Evolutionary conservation across 2,329 filamentous ascomycete genomes (phyloP).

Genomic region (Talaromyces sp.): DNA sequence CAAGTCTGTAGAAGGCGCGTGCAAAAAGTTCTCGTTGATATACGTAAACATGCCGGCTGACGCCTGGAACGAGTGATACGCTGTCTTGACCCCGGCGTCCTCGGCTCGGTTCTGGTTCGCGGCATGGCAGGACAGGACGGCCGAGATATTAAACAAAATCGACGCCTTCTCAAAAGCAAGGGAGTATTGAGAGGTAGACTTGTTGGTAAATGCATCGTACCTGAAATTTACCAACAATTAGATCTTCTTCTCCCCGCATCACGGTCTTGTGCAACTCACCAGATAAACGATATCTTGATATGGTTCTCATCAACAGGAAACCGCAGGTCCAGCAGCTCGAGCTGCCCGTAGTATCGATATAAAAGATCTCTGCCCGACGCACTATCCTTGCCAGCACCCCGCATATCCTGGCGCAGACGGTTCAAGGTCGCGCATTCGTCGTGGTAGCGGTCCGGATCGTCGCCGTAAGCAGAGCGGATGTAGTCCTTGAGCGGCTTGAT

Average conservation of each 20-base stretch:
- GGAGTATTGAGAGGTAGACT: conserved; percentile 93
- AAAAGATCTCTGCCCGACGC: conserved; percentile 87
- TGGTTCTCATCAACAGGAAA: conserved; percentile 98
- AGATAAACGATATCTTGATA: conserved; percentile 98
- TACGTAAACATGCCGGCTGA: conserved; percentile 99
- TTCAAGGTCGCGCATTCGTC: conserved; percentile 95
- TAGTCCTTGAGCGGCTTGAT: conserved; percentile 84
- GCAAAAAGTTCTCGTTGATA: conserved; percentile 98
- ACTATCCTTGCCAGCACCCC: conserved; percentile 93
- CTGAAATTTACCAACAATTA: conserved; percentile 40
- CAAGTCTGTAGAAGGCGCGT: conserved; percentile 92
- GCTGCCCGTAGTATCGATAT: conserved; percentile 95
- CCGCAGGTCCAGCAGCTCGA: conserved; percentile 86
- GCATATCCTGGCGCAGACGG: conserved; percentile 93
- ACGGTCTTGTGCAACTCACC: conserved; percentile 49
- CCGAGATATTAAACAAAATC: conserved; percentile 99
- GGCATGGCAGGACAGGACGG: conserved; percentile 92
- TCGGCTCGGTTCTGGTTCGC: conserved; percentile 88
- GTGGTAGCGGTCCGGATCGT: conserved; percentile 91
- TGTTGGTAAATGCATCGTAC: conserved; percentile 99
- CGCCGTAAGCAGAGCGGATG: conserved; percentile 89
- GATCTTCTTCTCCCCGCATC: background rate
- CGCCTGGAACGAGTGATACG: conserved; percentile 97
- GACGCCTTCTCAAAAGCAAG: conserved; percentile 97
- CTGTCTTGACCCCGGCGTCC: conserved; percentile 87